phyloP scores from a whole-genome alignment of 2,329 filamentous ascomycete species.

The Nigrograna mackinnonii region DNA sequence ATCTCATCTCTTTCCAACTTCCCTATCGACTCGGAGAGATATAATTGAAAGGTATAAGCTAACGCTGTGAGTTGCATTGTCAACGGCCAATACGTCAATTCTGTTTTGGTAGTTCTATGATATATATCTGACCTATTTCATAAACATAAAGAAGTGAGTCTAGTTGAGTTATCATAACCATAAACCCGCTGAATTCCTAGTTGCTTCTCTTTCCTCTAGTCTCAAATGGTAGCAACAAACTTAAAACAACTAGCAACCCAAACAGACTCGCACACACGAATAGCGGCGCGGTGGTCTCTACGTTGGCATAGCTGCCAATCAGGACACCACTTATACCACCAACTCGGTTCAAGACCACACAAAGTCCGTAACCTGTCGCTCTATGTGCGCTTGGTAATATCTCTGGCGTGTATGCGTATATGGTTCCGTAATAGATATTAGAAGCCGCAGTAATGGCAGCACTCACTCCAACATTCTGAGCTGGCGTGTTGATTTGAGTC shows the following conservation, averaged over 20 bases:
- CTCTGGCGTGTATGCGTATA: constrained; percentile 25
- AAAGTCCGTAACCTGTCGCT: constrained; percentile 23
- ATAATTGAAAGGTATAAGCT: too few species aligned
- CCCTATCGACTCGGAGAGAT: too few species aligned
- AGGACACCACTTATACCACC: constrained; percentile 25
- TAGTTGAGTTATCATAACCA: too few species aligned
- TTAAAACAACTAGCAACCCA: constrained; percentile 22
- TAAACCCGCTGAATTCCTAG: too few species aligned
- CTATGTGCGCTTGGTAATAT: constrained; percentile 21
- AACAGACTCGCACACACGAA: constrained; percentile 28
- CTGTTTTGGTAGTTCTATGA: too few species aligned
- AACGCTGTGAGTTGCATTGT: too few species aligned
- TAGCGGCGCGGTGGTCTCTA: constrained; percentile 24
- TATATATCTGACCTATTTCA: too few species aligned
- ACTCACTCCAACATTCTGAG: constrained; percentile 23
- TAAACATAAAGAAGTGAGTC: too few species aligned
- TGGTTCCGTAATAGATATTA: constrained; percentile 25
- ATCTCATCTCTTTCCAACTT: too few species aligned
- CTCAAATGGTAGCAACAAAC: constrained; percentile 26
- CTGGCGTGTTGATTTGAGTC: constrained; percentile 25
- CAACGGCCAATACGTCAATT: too few species aligned
- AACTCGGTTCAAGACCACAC: constrained; percentile 24
- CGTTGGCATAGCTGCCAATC: constrained; percentile 25
- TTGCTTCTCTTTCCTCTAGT: constrained; percentile 19
- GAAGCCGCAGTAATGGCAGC: constrained; percentile 19